Evolutionary conservation across 768 basidiomycete species (phyloP).

Genomic region (Chiua virens): DNA sequence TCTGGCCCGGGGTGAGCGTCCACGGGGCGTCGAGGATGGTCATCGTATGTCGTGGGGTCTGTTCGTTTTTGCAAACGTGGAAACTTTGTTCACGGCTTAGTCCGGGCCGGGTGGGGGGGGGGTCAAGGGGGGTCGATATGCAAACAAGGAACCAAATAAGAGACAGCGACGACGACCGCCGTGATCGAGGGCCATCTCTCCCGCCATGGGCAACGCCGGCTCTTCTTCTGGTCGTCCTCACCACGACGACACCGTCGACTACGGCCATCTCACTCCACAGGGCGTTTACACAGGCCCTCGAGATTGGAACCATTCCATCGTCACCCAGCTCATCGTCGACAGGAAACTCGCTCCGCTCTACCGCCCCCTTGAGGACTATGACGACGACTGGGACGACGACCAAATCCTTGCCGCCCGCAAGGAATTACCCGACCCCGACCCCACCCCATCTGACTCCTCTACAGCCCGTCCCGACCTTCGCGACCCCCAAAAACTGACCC

Average conservation of each 20-base stretch:
- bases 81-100: too few species aligned
- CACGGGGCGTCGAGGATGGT: conserved; percentile 70
- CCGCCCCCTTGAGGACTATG: conserved; percentile 91
- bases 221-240: conserved; percentile 73
- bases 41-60: background rate
- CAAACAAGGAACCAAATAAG: conserved; percentile 27
- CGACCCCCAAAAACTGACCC: conserved; percentile 26
- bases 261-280: conserved; percentile 75
- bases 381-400: conserved; percentile 85
- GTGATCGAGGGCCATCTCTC: conserved; percentile 4
- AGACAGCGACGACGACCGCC: background rate
- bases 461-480: conserved; percentile 34
- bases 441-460: conserved; percentile 37
- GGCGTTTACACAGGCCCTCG: conserved; percentile 81
- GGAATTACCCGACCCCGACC: conserved; percentile 56
- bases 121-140: conserved; percentile 16
- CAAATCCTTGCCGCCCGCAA: conserved; percentile 81
- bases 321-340: conserved; percentile 84
- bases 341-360: conserved; percentile 95
- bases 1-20: conserved; percentile 67
- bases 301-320: conserved; percentile 89
- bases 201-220: conserved; percentile 76
- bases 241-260: conserved; percentile 84
- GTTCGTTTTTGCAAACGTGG: background rate
- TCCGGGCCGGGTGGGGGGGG: conserved; percentile 8